Base-by-base conservation (phyloP, 331 rosid species). In the Malus hybrid region DNA sequence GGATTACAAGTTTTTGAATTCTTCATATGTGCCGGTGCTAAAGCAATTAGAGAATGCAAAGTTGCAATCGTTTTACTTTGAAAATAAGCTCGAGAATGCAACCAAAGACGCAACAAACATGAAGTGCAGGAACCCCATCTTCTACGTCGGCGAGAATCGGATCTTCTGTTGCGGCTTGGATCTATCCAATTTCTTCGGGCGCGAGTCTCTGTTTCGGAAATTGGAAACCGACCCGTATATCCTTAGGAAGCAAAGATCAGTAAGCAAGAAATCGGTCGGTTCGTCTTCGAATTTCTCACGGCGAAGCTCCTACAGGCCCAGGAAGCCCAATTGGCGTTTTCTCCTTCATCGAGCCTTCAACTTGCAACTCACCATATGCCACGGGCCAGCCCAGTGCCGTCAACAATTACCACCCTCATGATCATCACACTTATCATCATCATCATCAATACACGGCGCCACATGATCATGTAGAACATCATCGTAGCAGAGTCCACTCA, bases 11-110 rank as follows among this genome's bases (percentile, higher is more conserved):
- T 93, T 91, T 79, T 78, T 93, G 84, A 93, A 91, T 73, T 93
- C 98, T 55, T 89, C 97, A 0, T 93, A 93, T 66, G 97, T 91
- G 60, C 97, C 98, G 0, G 98, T 93, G 80, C 94, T 93, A 67
- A 80, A 87, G 77, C 98, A 93, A 55, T 78, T 93, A 29, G 98
- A 93, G 63, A 88, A 97, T 18, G 90, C 97, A 5, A 93, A 93
- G 78, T 80, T 93, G 71, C 98, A 91, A 68, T 79, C 85, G 24
- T 93, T 93, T 80, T 93, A 93, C 88, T 93, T 93, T 50, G 93
- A 91, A 86, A 93, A 91, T 87, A 91, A 88, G 87, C 91, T 91
- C 4, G 98, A 91, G 85, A 93, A 93, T 75, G 98, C 98, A n/a
- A 93, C 98, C 24, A 91, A 91, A 82, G 98, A 93, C 80, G 88